phyloP scores from a whole-genome alignment of 768 basidiomycete genomes.

The Rhodotorula diobovata region DNA sequence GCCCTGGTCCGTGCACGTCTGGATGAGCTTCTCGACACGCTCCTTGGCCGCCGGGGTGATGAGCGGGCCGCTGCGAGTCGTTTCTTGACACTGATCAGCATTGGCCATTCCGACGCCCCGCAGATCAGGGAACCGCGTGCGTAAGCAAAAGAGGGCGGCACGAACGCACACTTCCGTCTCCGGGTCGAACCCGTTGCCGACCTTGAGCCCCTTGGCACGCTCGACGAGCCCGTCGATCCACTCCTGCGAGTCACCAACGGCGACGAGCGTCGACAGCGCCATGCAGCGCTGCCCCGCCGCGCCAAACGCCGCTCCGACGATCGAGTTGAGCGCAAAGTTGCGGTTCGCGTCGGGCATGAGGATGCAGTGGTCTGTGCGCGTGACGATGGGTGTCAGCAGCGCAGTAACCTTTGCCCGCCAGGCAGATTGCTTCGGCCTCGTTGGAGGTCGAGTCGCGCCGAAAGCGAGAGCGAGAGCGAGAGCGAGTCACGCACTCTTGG shows the following conservation, averaged over 20 bases:
- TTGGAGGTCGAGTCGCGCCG: too few relatives aligned
- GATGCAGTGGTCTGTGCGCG: constrained; percentile 42
- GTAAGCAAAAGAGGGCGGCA: constrained; percentile 14
- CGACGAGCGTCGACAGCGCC: constrained; percentile 80
- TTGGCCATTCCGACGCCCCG: too few relatives aligned
- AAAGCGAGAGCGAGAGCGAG: not conserved
- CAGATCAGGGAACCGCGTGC: too few relatives aligned
- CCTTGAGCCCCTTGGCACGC: constrained; percentile 70
- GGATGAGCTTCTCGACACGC: constrained; percentile 69
- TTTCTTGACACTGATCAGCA: not conserved
- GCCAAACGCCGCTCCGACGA: constrained; percentile 92
- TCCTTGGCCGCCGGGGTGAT: constrained; percentile 70
- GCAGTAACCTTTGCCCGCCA: too few relatives aligned
- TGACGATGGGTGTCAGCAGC: not conserved
- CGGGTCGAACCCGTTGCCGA: constrained; percentile 84
- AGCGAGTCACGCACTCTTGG: constrained; percentile 69
- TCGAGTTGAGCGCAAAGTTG: constrained; percentile 78
- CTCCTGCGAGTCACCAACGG: constrained; percentile 69
- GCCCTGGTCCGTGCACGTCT: constrained; percentile 59
- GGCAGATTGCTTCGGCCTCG: too few relatives aligned
- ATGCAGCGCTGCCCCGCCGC: constrained; percentile 97
- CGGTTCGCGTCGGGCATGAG: constrained; percentile 93
- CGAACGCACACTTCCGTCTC: constrained; percentile 70
- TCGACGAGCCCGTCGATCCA: constrained; percentile 86
- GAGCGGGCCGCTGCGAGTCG: constrained; percentile 50